A percentile compares a stretch with the other conserved stretches of the same genome.
phyloP scores from a whole-genome alignment of 2,329 filamentous ascomycete genomes.

The Hypoxylon sp. region DNA sequence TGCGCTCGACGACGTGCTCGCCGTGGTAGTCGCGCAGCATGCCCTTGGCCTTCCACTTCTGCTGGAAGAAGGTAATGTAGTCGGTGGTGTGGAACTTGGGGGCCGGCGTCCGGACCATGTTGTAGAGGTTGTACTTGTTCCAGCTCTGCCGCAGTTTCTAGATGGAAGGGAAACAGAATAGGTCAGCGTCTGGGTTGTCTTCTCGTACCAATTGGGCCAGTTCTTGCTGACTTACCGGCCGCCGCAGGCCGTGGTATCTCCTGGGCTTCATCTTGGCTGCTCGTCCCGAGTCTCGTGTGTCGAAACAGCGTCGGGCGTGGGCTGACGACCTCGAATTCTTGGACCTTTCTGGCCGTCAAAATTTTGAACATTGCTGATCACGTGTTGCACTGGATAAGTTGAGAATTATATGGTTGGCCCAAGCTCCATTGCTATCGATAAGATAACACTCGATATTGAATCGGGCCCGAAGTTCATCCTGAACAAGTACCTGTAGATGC shows the following conservation, averaged over 20 bases:
- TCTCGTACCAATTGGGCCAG: constrained; percentile 8
- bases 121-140: constrained; percentile 98
- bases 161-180: constrained; percentile 6
- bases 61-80: constrained; percentile 85
- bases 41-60: constrained; percentile 95
- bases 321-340: constrained; percentile 9
- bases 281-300: constrained; percentile 20
- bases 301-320: constrained; percentile 19
- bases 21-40: constrained; percentile 88
- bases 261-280: constrained; percentile 60
- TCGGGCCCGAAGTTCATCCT: background rate
- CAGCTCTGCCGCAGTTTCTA: constrained; percentile 95
- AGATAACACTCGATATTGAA: background rate
- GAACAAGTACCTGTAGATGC: background rate
- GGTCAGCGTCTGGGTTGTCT: constrained; percentile 1
- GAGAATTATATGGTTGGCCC: background rate
- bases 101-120: constrained; percentile 67
- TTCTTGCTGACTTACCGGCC: constrained; percentile 60
- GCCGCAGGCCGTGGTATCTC: constrained; percentile 72
- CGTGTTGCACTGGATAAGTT: constrained; percentile 20
- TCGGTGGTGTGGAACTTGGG: constrained; percentile 52
- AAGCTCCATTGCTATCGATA: constrained; percentile 13
- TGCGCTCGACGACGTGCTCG: constrained; percentile 89
- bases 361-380: constrained; percentile 38
- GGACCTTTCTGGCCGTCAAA: constrained; percentile 29